Conservation (phyloP, 1,284 basidiomycete species). For the Vanrija humicola region DNA sequence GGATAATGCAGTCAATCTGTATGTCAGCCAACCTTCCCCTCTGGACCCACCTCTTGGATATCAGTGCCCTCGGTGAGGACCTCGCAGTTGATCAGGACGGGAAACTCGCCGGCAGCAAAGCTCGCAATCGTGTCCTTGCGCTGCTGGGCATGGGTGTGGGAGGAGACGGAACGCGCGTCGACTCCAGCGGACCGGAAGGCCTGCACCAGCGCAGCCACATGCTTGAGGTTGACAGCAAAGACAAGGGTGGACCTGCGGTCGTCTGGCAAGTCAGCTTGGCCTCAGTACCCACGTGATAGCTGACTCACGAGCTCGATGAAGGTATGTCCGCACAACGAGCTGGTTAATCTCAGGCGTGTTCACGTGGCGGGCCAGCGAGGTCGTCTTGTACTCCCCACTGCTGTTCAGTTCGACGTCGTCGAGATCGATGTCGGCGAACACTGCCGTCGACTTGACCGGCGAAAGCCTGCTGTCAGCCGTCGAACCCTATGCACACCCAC, state of each 20-base stretch:
- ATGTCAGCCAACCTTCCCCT: neutral
- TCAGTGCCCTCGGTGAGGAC: conserved; percentile 89
- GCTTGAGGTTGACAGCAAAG: conserved; percentile 82
- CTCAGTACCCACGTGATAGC: neutral
- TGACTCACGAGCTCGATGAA: conserved; percentile 67
- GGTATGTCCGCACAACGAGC: conserved; percentile 72
- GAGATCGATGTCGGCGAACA: conserved; percentile 69
- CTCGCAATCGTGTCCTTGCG: conserved; percentile 63
- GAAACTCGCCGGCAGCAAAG: conserved; percentile 71
- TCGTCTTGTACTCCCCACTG: conserved; percentile 71
- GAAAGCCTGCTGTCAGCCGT: conserved; percentile 61
- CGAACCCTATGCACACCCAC: conserved; percentile 49
- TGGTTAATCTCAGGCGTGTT: conserved; percentile 73
- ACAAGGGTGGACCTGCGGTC: conserved; percentile 78
- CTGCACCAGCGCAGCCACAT: conserved; percentile 72
- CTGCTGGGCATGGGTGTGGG: conserved; percentile 63
- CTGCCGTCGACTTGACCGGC: conserved; percentile 74
- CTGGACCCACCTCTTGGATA: conserved; percentile 61
- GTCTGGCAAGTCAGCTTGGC: conserved; percentile 41
- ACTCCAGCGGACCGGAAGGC: conserved; percentile 72
- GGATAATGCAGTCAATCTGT: conserved; percentile 77
- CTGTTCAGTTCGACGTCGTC: conserved; percentile 62
- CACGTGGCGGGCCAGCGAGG: conserved; percentile 69
- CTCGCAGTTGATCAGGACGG: conserved; percentile 88
- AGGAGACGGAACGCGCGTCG: conserved; percentile 78